phyloP scores from a whole-genome alignment of 768 basidiomycete genomes.

The Hypsizygus marmoreus region DNA sequence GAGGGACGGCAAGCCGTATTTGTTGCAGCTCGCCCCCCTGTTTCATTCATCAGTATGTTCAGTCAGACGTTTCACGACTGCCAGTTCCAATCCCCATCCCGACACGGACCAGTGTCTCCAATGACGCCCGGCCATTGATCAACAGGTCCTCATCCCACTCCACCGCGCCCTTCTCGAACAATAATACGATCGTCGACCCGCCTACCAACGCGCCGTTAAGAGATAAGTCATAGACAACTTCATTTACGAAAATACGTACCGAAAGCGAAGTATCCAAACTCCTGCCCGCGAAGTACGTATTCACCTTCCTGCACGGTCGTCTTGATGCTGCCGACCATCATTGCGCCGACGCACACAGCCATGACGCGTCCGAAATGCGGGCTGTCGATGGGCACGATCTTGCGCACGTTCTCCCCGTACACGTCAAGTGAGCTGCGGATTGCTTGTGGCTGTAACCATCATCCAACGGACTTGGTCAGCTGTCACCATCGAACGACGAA shows the following conservation, averaged over 20 bases:
- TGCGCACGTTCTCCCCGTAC: constrained; percentile 92
- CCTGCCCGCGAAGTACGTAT: constrained; percentile 77
- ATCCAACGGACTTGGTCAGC: not conserved
- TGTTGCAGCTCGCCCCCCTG: too few species aligned
- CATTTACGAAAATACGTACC: constrained; percentile 50
- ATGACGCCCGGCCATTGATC: constrained; percentile 79
- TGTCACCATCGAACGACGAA: not conserved
- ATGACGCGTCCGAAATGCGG: constrained; percentile 90
- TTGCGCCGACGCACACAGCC: constrained; percentile 89
- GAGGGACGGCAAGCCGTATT: too few species aligned
- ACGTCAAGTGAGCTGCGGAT: constrained; percentile 89
- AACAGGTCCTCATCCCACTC: constrained; percentile 92
- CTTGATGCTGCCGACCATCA: constrained; percentile 93
- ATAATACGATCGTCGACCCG: constrained; percentile 87
- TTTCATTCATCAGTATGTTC: not conserved
- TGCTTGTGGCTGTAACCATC: constrained; percentile 73
- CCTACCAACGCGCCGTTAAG: constrained; percentile 42
- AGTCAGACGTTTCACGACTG: not conserved
- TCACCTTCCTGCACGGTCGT: constrained; percentile 89
- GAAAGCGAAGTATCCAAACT: constrained; percentile 94
- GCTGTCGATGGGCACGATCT: constrained; percentile 90
- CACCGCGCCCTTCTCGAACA: constrained; percentile 84
- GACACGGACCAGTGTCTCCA: constrained; percentile 88
- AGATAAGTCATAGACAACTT: not conserved
- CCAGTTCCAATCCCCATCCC: constrained; percentile 79